Percentiles rank a stretch among this genome's conserved stretches.
Evolutionary conservation across 1,139 yeast genomes (phyloP).

Genomic region (Pichia sp.): DNA sequence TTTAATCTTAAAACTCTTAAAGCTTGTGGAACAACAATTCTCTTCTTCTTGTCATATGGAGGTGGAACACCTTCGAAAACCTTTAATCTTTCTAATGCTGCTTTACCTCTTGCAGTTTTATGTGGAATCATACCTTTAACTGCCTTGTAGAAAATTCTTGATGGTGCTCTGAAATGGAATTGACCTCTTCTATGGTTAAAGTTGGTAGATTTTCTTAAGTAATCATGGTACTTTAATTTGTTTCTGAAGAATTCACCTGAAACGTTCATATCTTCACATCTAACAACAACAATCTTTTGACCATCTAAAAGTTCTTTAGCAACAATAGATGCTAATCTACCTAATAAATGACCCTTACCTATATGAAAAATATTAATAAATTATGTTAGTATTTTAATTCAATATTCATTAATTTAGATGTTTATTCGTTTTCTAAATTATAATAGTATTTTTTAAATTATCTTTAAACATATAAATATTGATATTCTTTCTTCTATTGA

Average conservation of each 20-base stretch:
- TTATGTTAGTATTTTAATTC: constrained; percentile 5
- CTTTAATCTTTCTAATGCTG: constrained; percentile 99
- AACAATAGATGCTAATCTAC: constrained; percentile 98
- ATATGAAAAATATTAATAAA: constrained; percentile 11
- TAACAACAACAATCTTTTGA: constrained; percentile 95
- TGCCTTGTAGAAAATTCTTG: constrained; percentile 99
- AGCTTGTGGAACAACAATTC: constrained; percentile 99
- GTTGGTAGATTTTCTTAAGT: constrained; percentile 98
- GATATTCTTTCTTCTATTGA: too few relatives aligned
- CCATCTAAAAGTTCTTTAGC: constrained; percentile 99
- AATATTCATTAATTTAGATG: too few relatives aligned
- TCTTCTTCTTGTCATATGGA: constrained; percentile 99
- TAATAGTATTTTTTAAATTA: too few relatives aligned
- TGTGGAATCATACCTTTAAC: constrained; percentile 99
- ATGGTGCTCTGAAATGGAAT: constrained; percentile 99
- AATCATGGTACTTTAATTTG: constrained; percentile 99
- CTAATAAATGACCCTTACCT: constrained; percentile 98
- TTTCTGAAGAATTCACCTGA: constrained; percentile 99
- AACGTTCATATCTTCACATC: constrained; percentile 97
- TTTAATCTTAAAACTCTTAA: constrained; percentile 98
- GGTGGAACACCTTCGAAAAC: constrained; percentile 99
- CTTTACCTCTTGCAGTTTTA: constrained; percentile 99
- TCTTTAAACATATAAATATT: too few relatives aligned
- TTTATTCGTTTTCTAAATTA: too few relatives aligned
- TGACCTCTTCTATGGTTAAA: constrained; percentile 99